These are phyloP conservation scores for Phytophthora pini DNA, from an alignment of 352 stramenopile species.

Conservation along the genomic window DNA sequence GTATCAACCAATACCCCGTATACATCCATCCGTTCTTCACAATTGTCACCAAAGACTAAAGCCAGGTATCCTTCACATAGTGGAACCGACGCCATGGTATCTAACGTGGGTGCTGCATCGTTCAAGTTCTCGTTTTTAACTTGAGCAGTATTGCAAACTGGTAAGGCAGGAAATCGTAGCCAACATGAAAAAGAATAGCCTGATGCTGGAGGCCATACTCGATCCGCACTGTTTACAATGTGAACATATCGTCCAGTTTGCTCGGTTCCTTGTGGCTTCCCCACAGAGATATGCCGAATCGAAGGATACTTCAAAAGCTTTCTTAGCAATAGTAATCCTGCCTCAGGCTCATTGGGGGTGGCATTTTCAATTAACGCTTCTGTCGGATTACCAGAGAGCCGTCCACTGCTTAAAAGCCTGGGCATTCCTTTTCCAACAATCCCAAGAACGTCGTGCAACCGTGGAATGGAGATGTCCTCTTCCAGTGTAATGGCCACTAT, in stretches of 20 bases:
- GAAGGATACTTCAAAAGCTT: conserved; percentile 44
- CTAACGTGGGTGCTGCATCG: background rate
- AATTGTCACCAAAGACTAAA: conserved; percentile 48
- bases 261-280: conserved; percentile 52
- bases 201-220: conserved; percentile 69
- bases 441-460: conserved; percentile 59
- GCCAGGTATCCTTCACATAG: conserved; percentile 67
- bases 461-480: conserved; percentile 57
- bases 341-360: conserved; percentile 16
- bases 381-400: conserved; percentile 3
- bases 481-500: conserved; percentile 49
- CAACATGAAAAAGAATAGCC: conserved; percentile 85
- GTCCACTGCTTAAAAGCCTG: conserved; percentile 35
- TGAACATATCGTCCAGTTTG: conserved; percentile 74
- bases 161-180: conserved; percentile 55
- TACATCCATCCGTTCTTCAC: conserved; percentile 35
- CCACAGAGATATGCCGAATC: conserved; percentile 63
- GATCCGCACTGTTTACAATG: conserved; percentile 64
- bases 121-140: background rate
- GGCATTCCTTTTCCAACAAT: conserved; percentile 67
- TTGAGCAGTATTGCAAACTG: background rate
- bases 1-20: conserved; percentile 75
- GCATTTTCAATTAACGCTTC: background rate
- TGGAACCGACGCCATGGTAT: conserved; percentile 39
- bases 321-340: conserved; percentile 57